phyloP scores from a whole-genome alignment of 148 eudicot genomes.

The Arctostaphylos glauca region DNA sequence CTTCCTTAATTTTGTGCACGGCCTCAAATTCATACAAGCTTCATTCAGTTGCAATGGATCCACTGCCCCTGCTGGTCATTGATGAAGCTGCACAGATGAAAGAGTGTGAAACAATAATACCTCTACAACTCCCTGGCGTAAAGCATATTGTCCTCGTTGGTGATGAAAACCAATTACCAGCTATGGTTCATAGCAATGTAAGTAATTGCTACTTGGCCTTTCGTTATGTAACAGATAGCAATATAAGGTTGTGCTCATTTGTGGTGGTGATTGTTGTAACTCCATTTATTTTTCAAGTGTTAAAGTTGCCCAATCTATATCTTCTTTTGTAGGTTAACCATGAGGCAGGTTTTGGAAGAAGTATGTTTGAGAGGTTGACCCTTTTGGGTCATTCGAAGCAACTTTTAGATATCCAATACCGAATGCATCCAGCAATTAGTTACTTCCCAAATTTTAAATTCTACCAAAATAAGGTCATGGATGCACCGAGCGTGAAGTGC shows the following conservation, averaged over 20 bases:
- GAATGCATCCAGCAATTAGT: constrained; percentile 84
- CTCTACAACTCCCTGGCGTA: constrained; percentile 58
- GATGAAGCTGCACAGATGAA: constrained; percentile 81
- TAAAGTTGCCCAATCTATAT: not conserved
- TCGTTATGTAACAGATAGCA: not conserved
- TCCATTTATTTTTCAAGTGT: not conserved
- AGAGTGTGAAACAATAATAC: constrained; percentile 67
- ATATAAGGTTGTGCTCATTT: not conserved
- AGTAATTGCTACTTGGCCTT: not conserved
- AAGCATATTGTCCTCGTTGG: constrained; percentile 67
- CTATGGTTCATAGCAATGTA: constrained; percentile 60
- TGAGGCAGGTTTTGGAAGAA: constrained; percentile 66
- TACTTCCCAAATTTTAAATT: constrained; percentile 62
- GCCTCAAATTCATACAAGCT: constrained; percentile 60
- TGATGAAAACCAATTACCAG: constrained; percentile 75
- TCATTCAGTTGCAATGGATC: constrained; percentile 27
- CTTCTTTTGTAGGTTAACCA: constrained; percentile 37
- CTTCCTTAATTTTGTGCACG: constrained; percentile 60
- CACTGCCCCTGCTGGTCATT: constrained; percentile 49
- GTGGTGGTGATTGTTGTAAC: not conserved
- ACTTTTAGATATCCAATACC: constrained; percentile 64
- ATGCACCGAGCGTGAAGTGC: constrained; percentile 45
- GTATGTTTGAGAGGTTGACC: constrained; percentile 68
- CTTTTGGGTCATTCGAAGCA: constrained; percentile 51
- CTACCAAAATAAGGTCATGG: constrained; percentile 48